A percentile compares a stretch with the other conserved stretches of the same genome.
These are phyloP conservation scores for Rosa persica DNA, from an alignment of 306 rosid genomes.

Conservation along the genomic window DNA sequence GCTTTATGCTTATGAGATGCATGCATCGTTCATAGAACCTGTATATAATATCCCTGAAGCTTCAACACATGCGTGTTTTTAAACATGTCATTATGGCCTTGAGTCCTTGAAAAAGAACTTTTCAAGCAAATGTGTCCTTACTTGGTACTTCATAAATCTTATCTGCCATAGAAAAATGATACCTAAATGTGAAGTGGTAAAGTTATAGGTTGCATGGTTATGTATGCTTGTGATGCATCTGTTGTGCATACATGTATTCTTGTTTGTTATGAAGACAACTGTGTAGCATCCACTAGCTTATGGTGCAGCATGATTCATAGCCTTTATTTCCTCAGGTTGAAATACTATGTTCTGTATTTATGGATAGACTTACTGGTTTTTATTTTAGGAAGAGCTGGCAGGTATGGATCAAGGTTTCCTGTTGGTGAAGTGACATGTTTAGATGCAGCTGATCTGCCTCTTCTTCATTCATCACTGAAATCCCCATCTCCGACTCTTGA, in stretches of 20 bases:
- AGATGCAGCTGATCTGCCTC: slow-evolving; percentile 58
- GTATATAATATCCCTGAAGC: not conserved
- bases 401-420: slow-evolving; percentile 85
- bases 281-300: not conserved
- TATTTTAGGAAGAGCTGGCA: slow-evolving; percentile 89
- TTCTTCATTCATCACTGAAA: slow-evolving; percentile 75
- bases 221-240: not conserved
- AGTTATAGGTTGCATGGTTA: not conserved
- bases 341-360: not conserved
- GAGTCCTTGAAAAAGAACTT: not conserved
- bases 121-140: not conserved
- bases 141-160: not conserved
- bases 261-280: not conserved
- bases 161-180: not conserved
- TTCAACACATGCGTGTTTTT: not conserved
- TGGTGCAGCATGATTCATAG: not conserved
- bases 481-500: slow-evolving; percentile 74
- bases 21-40: not conserved
- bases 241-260: not conserved
- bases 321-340: slow-evolving; percentile 11
- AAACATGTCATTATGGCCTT: not conserved
- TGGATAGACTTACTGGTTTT: slow-evolving; percentile 36
- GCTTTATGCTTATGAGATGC: not conserved
- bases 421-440: slow-evolving; percentile 86
- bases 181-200: not conserved